phyloP scores from a whole-genome alignment of 345 rosid genomes.

The Capsella bursapastoris region DNA sequence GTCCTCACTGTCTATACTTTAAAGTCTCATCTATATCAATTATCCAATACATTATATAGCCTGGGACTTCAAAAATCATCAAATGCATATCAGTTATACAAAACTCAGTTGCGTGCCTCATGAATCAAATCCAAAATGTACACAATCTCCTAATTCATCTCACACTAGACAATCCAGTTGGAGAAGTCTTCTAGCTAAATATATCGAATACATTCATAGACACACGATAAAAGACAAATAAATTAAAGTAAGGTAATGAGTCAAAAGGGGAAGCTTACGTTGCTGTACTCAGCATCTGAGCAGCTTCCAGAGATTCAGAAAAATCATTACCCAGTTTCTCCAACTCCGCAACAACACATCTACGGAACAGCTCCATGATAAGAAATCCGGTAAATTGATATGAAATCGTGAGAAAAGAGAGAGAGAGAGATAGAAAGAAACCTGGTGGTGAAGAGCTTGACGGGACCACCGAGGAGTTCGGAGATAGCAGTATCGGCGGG shows the following conservation, averaged over 20 bases:
- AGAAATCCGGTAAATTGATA: background rate
- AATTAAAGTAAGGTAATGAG: constrained; percentile 4
- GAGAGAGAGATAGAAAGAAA: constrained; percentile 26
- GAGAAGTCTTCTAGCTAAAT: background rate
- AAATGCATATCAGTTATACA: background rate
- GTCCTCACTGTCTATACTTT: background rate
- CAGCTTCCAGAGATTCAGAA: constrained; percentile 62
- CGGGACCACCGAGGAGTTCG: constrained; percentile 65
- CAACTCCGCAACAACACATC: constrained; percentile 81
- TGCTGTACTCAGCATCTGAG: constrained; percentile 58
- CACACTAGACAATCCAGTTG: background rate
- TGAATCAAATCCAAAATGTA: background rate
- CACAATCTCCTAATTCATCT: background rate
- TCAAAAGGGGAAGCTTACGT: constrained; percentile 51
- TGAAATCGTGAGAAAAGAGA: background rate
- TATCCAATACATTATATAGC: background rate
- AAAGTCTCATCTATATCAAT: background rate
- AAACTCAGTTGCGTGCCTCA: background rate
- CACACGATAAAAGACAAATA: background rate
- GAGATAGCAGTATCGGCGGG: constrained; percentile 77
- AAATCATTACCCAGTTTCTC: constrained; percentile 67
- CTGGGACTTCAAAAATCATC: background rate
- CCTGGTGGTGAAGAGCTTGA: constrained; percentile 92
- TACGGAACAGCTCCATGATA: constrained; percentile 29
- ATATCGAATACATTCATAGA: background rate